Percentiles rank a stretch among this genome's conserved stretches.
These are phyloP conservation scores for Beauveria brongniartii DNA, from an alignment of 2,329 filamentous ascomycete genomes.

Conservation along the genomic window DNA sequence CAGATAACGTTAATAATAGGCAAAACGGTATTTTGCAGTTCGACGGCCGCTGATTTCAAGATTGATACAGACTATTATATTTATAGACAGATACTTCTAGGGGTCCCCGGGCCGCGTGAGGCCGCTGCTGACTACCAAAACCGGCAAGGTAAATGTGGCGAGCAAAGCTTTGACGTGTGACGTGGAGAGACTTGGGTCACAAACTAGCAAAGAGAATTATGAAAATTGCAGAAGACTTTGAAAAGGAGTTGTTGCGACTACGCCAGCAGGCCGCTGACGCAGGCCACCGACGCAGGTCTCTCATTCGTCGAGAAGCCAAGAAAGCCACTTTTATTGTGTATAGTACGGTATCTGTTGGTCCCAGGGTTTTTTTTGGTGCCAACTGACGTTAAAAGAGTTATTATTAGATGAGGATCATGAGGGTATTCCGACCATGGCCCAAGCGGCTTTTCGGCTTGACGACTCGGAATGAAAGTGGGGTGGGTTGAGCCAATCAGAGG, in stretches of 20 bases:
- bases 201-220: slow-evolving; percentile 51
- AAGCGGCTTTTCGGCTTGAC: too few species aligned
- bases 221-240: slow-evolving; percentile 45
- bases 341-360: too few species aligned
- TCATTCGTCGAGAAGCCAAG: too few species aligned
- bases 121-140: slow-evolving; percentile 32
- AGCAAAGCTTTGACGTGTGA: slow-evolving; percentile 38
- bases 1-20: slow-evolving; percentile 11
- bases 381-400: too few species aligned
- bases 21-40: slow-evolving; percentile 39
- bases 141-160: slow-evolving; percentile 36
- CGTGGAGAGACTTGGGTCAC: slow-evolving; percentile 42
- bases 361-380: too few species aligned
- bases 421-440: too few species aligned
- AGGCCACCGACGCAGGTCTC: too few species aligned
- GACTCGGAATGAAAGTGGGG: too few species aligned
- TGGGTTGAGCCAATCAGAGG: too few species aligned
- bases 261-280: too few species aligned
- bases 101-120: slow-evolving; percentile 28
- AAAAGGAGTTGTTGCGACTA: slow-evolving; percentile 17
- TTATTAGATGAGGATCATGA: too few species aligned
- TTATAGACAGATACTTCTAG: slow-evolving; percentile 51
- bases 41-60: slow-evolving; percentile 47
- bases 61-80: slow-evolving; percentile 57
- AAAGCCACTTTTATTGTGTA: too few species aligned